Evolutionary conservation across 176 grass and related monocot genomes (phyloP).

Genomic region (Oryza glumipatula): DNA sequence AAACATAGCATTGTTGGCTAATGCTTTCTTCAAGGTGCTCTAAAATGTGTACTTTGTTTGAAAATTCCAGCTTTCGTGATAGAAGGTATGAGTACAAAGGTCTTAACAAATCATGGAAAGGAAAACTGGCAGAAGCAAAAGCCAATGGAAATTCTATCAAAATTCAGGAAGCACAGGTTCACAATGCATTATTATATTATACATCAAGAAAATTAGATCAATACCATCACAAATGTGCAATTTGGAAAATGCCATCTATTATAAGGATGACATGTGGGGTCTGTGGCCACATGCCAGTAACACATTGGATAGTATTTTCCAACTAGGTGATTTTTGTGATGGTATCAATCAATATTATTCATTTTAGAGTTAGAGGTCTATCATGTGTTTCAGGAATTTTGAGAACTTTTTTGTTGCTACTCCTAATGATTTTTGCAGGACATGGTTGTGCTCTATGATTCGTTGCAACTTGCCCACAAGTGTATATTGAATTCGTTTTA

Average conservation of each 20-base stretch:
- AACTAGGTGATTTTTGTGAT: background rate
- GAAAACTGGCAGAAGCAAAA: conserved; percentile 89
- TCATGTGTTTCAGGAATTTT: conserved; percentile 37
- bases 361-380: background rate
- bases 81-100: conserved; percentile 99
- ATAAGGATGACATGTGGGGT: background rate
- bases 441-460: conserved; percentile 99
- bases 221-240: background rate
- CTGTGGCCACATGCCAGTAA: background rate
- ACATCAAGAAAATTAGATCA: background rate
- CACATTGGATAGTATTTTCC: background rate
- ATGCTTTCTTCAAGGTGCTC: conserved; percentile 22
- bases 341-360: background rate
- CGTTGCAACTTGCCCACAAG: conserved; percentile 97
- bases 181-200: background rate
- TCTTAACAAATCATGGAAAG: conserved; percentile 98
- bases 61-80: conserved; percentile 87
- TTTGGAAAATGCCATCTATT: background rate
- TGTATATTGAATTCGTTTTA: conserved; percentile 99
- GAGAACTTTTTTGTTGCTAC: conserved; percentile 29
- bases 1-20: conserved; percentile 28
- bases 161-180: conserved; percentile 98
- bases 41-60: conserved; percentile 44
- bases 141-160: conserved; percentile 83
- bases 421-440: conserved; percentile 66